Conservation (phyloP, 192 early-diverging fungal species). For the Ambispora gerdemannii region DNA sequence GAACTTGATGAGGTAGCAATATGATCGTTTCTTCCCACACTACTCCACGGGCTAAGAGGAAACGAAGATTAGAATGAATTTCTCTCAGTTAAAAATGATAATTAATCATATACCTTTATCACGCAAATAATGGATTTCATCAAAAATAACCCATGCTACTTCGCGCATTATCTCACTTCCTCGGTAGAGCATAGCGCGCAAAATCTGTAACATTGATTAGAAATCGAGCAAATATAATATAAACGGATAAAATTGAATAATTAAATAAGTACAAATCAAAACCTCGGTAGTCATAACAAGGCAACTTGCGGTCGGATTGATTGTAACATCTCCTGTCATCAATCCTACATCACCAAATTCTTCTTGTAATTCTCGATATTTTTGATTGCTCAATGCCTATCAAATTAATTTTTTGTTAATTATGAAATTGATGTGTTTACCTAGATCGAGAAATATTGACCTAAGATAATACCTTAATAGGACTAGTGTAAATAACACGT, state of each 20-base stretch:
- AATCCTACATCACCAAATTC: conserved; percentile 98
- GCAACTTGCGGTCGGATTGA: conserved; percentile 88
- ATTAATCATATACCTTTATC: conserved; percentile 61
- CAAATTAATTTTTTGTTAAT: not conserved
- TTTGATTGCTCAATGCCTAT: conserved; percentile 94
- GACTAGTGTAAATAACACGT: conserved; percentile 94
- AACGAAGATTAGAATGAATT: not conserved
- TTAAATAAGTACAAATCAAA: not conserved
- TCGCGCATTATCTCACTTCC: conserved; percentile 95
- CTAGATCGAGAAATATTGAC: not conserved
- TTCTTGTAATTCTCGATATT: conserved; percentile 91
- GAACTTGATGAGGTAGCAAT: conserved; percentile 87
- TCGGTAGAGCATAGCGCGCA: conserved; percentile 94
- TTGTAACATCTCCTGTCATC: conserved; percentile 98
- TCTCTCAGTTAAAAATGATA: too few species aligned
- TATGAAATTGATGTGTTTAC: not conserved
- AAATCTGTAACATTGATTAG: too few species aligned
- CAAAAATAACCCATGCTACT: conserved; percentile 97
- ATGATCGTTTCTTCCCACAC: conserved; percentile 99
- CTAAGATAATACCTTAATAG: conserved; percentile 74
- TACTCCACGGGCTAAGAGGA: conserved; percentile 79
- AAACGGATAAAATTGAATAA: too few species aligned
- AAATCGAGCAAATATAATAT: too few species aligned
- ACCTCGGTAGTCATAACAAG: conserved; percentile 94
- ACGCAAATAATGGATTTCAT: conserved; percentile 99